A percentile compares a stretch with the other conserved stretches of the same genome.
Conservation (phyloP, 176 grass and related monocot species). For the Ensete ventricosum region DNA sequence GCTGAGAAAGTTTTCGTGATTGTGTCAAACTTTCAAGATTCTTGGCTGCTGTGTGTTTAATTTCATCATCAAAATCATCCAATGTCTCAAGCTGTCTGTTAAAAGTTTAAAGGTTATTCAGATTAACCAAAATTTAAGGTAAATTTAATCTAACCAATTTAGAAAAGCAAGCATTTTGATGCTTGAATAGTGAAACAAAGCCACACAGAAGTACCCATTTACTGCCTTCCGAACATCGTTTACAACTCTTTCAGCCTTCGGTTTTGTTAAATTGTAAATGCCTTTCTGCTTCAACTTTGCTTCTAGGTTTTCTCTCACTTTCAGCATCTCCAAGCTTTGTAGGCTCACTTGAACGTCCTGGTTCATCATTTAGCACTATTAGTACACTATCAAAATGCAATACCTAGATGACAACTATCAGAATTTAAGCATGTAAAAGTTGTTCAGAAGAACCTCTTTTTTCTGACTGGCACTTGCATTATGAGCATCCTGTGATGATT, state of each 20-base stretch:
- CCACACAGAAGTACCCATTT: slow-evolving; percentile 35
- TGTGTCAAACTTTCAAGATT: background rate
- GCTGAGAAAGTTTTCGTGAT: slow-evolving; percentile 34
- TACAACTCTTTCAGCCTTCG: slow-evolving; percentile 35
- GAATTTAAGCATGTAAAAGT: background rate
- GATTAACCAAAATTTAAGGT: background rate
- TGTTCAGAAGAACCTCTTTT: slow-evolving; percentile 36
- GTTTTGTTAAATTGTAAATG: slow-evolving; percentile 41
- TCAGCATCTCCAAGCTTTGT: slow-evolving; percentile 83
- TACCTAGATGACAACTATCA: slow-evolving; percentile 3
- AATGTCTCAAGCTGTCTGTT: slow-evolving; percentile 37
- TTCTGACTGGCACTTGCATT: slow-evolving; percentile 30
- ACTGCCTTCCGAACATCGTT: slow-evolving; percentile 26
- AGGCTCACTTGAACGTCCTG: slow-evolving; percentile 47
- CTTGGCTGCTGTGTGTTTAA: slow-evolving; percentile 24
- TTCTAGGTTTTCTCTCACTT: slow-evolving; percentile 77
- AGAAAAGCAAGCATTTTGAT: background rate
- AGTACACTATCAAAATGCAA: background rate
- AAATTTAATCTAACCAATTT: background rate
- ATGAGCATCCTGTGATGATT: slow-evolving; percentile 18
- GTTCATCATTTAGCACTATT: slow-evolving; percentile 6
- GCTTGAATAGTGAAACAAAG: slow-evolving; percentile 1
- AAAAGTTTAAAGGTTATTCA: slow-evolving; percentile 21
- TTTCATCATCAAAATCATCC: slow-evolving; percentile 86
- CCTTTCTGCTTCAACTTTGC: slow-evolving; percentile 83